A percentile compares a stretch with the other conserved stretches of the same genome.
Conservation (phyloP, 2,329 filamentous ascomycete genomes). For the Alternaria longipes region DNA sequence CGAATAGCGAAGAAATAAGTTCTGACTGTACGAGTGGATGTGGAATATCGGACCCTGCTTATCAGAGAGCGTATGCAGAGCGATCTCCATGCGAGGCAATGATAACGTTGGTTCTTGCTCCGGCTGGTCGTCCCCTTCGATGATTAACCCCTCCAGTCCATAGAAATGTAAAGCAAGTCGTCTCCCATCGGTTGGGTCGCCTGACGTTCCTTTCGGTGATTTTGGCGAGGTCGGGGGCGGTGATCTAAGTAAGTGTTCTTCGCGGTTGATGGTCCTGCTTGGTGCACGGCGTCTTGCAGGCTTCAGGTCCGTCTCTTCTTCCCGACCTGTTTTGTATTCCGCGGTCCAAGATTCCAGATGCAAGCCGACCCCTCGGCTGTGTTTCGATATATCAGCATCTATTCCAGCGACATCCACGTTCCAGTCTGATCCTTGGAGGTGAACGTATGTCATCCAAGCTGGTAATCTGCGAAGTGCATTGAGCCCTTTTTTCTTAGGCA, state of each 20-base stretch:
- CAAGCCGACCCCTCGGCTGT: constrained; percentile 82
- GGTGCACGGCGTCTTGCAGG: constrained; percentile 74
- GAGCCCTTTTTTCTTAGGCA: constrained; percentile 59
- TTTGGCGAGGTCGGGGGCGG: constrained; percentile 60
- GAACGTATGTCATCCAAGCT: constrained; percentile 82
- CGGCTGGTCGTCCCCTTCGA: constrained; percentile 85
- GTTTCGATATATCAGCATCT: constrained; percentile 81
- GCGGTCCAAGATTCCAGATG: constrained; percentile 88
- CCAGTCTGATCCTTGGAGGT: constrained; percentile 87
- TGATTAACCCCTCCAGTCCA: constrained; percentile 87
- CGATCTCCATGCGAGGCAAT: constrained; percentile 86
- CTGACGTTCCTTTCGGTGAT: constrained; percentile 60
- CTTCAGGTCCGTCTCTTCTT: constrained; percentile 69
- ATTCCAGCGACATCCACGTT: constrained; percentile 90
- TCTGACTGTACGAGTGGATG: constrained; percentile 81
- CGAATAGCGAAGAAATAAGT: constrained; percentile 86
- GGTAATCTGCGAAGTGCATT: constrained; percentile 79
- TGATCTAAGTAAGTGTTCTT: constrained; percentile 68
- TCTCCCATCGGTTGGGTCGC: constrained; percentile 73
- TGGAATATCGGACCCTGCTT: constrained; percentile 88
- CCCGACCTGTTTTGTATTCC: constrained; percentile 85
- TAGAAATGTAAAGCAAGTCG: constrained; percentile 81
- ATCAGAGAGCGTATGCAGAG: constrained; percentile 85
- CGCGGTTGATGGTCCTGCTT: constrained; percentile 68
- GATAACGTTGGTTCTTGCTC: constrained; percentile 87